A percentile compares a stretch with the other conserved stretches of the same genome.
phyloP scores from a whole-genome alignment of 2,329 filamentous ascomycete species.

The Epichloe sylvatica region DNA sequence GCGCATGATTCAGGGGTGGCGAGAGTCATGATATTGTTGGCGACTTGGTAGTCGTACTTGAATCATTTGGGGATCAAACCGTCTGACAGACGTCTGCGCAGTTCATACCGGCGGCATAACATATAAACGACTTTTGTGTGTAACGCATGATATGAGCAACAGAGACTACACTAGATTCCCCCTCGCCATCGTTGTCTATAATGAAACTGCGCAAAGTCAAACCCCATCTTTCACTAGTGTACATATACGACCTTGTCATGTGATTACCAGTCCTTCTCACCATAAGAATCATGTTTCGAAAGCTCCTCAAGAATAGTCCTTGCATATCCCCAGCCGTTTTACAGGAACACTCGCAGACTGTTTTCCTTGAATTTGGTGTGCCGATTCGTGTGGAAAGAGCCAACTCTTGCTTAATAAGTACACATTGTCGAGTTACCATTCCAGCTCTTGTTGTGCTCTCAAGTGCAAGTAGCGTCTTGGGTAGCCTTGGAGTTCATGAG shows the following conservation, averaged over 20 bases:
- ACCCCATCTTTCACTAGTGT: slow-evolving; percentile 36
- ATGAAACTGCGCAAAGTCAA: slow-evolving; percentile 28
- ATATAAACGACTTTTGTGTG: slow-evolving; percentile 2
- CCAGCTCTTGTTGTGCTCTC: slow-evolving; percentile 6
- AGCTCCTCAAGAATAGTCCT: slow-evolving; percentile 4
- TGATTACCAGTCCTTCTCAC: slow-evolving; percentile 1
- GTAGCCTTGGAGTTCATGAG: slow-evolving; percentile 96
- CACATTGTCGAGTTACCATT: slow-evolving; percentile 23
- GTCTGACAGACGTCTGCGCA: too few species aligned
- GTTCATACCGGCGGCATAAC: neutral
- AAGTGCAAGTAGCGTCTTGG: slow-evolving; percentile 43
- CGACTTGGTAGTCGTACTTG: too few species aligned
- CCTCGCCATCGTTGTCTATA: slow-evolving; percentile 32
- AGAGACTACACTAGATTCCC: slow-evolving; percentile 29
- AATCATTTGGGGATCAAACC: too few species aligned
- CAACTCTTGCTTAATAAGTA: slow-evolving; percentile 17
- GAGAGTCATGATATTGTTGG: too few species aligned
- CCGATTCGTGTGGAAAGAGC: slow-evolving; percentile 10
- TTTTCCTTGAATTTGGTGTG: slow-evolving; percentile 11
- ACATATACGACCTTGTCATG: slow-evolving; percentile 26
- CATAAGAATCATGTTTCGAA: slow-evolving; percentile 2
- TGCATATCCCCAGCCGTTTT: neutral
- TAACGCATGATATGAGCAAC: slow-evolving; percentile 17
- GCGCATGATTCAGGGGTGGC: too few species aligned
- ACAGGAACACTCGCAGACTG: slow-evolving; percentile 11